Conservation (phyloP, 176 grass and related monocot genomes). For the maize (Zea mays) region Zm-B73-REFERENCE-NAM-5.0 NC_050098.1:179420001-179420500, state of each 20-base stretch:
- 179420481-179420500: conserved; percentile 27
- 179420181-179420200: not conserved
- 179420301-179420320: conserved; percentile 1
- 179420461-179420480: not conserved
- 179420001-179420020: no score
- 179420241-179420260: not conserved
- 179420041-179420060: no score
- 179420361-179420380: conserved; percentile 26
- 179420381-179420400: conserved; percentile 24
- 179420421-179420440: conserved; percentile 8
- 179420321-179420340: not conserved
- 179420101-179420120: not conserved
- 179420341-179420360: not conserved
- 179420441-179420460: conserved; percentile 5
- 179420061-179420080: no score
- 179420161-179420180: not conserved
- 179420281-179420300: not conserved
- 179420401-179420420: not conserved
- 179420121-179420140: not conserved
- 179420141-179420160: not conserved
- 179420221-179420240: not conserved
- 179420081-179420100: no score
- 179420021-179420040: no score
- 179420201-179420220: not conserved
- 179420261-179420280: not conserved